A percentile compares a stretch with the other conserved stretches of the same genome.
These are phyloP conservation scores for Eucalyptus shirleyi DNA, from an alignment of 345 rosid species.

Conservation along the genomic window DNA sequence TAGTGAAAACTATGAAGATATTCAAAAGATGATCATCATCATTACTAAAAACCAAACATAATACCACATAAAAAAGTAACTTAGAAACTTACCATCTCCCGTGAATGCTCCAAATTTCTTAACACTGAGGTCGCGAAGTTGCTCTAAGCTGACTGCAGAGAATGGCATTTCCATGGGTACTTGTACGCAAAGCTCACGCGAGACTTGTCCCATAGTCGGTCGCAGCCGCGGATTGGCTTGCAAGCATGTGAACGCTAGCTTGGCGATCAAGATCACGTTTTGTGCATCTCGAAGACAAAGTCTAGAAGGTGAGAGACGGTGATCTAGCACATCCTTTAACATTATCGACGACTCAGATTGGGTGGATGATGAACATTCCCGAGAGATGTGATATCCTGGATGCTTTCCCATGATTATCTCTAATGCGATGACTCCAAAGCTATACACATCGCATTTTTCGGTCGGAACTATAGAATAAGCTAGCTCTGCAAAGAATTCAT, in stretches of 20 bases:
- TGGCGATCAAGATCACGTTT: not conserved
- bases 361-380: not conserved
- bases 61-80: not conserved
- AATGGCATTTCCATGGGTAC: not conserved
- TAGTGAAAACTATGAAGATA: not conserved
- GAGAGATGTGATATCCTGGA: rapidly evolving
- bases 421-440: not conserved
- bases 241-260: not conserved
- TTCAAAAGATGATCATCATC: not conserved
- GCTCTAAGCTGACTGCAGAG: not conserved
- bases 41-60: rapidly evolving
- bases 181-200: rapidly evolving
- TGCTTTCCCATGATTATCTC: not conserved
- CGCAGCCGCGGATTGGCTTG: not conserved
- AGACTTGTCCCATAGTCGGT: not conserved
- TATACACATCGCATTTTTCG: not conserved
- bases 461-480: rapidly evolving
- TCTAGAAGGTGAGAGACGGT: not conserved
- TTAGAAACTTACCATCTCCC: not conserved
- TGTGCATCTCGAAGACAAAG: not conserved
- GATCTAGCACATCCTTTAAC: not conserved
- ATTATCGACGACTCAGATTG: not conserved
- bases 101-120: not conserved
- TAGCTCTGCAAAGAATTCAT: not conserved
- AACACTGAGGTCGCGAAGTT: not conserved